phyloP scores from a whole-genome alignment of 2,329 filamentous ascomycete genomes.

The Pestalotiopsis fici region DNA sequence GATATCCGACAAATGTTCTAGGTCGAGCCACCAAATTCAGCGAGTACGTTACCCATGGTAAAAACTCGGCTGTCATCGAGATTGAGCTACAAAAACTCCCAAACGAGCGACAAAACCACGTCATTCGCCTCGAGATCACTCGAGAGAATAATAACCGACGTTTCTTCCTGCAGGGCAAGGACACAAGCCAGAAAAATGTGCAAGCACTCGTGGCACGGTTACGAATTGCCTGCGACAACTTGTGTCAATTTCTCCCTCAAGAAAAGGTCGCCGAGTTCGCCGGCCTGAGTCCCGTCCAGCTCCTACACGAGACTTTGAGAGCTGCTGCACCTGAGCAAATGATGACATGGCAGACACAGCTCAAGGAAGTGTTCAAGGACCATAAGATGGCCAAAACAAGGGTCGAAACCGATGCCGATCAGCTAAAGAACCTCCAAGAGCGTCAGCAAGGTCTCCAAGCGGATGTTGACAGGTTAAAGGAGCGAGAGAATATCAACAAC shows the following conservation, averaged over 20 bases:
- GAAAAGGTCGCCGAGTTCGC: slow-evolving; percentile 96
- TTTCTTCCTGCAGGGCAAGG: slow-evolving; percentile 76
- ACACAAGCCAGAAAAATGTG: slow-evolving; percentile 63
- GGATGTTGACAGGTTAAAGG: slow-evolving; percentile 80
- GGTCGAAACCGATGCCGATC: slow-evolving; percentile 60
- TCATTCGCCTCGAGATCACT: slow-evolving; percentile 76
- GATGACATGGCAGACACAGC: slow-evolving; percentile 72
- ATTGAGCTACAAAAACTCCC: slow-evolving; percentile 78
- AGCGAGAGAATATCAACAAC: slow-evolving; percentile 69
- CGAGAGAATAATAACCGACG: slow-evolving; percentile 78
- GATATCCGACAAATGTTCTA: slow-evolving; percentile 78
- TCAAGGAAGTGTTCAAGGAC: slow-evolving; percentile 70
- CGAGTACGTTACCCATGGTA: slow-evolving; percentile 93
- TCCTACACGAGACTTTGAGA: slow-evolving; percentile 83
- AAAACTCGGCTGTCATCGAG: slow-evolving; percentile 77
- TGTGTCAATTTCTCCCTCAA: slow-evolving; percentile 96
- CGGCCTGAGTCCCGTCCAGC: slow-evolving; percentile 75
- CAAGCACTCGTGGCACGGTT: slow-evolving; percentile 68
- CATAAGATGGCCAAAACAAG: slow-evolving; percentile 66
- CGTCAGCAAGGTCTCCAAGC: slow-evolving; percentile 75
- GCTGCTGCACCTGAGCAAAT: slow-evolving; percentile 84
- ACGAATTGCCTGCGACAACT: slow-evolving; percentile 93
- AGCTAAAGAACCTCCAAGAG: slow-evolving; percentile 66
- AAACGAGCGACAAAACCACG: slow-evolving; percentile 63
- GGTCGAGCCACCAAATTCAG: slow-evolving; percentile 82